These are phyloP conservation scores for Fusarium succisae DNA, from an alignment of 2,329 filamentous ascomycete genomes.

Conservation along the genomic window DNA sequence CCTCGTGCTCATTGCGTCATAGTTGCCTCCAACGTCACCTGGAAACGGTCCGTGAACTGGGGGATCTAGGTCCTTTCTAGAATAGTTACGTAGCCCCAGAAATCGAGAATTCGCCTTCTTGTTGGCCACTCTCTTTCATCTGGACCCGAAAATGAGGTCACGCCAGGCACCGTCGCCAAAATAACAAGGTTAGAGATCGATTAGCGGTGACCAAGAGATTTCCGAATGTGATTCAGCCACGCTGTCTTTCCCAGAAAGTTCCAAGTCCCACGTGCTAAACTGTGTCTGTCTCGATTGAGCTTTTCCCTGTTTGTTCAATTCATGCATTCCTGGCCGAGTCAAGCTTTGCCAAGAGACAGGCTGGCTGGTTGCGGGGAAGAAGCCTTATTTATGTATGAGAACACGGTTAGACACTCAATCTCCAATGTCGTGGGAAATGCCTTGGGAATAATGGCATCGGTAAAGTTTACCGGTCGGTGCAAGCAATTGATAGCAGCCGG, in stretches of 20 bases:
- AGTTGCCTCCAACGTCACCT: slow-evolving; percentile 19
- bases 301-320: background rate
- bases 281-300: background rate
- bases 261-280: background rate
- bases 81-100: background rate
- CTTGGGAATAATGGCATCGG: background rate
- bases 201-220: slow-evolving; percentile 11
- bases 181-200: slow-evolving; percentile 10
- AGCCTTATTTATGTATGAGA: background rate
- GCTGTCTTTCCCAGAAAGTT: background rate
- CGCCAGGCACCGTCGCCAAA: background rate
- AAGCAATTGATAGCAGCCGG: background rate
- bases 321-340: background rate
- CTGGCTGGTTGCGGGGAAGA: background rate
- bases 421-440: background rate
- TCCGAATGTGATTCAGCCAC: background rate
- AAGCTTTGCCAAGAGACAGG: slow-evolving; percentile 6
- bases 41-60: background rate
- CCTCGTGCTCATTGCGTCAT: slow-evolving; percentile 22
- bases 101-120: background rate
- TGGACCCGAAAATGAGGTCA: slow-evolving; percentile 8
- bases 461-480: background rate
- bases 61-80: slow-evolving; percentile 17
- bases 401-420: background rate
- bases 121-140: background rate